Evolutionary conservation across 805 yeast genomes (phyloP), one percentile per base, ranked within the genome.

Genomic region (Spathaspora sp.): DNA sequence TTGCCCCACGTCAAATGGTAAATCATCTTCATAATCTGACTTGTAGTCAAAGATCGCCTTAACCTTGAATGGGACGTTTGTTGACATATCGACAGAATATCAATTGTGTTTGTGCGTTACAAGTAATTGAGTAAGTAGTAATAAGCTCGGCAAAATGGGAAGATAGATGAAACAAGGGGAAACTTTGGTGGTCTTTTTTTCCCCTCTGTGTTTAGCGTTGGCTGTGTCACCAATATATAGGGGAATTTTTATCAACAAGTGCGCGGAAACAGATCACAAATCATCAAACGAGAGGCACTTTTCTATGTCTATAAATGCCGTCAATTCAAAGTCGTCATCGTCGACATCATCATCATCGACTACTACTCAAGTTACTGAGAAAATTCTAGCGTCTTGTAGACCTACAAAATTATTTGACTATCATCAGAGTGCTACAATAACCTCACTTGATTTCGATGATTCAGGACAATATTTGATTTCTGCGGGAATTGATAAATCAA

Each of bases 401-500:
- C 74, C 75, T 48, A 69, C 72, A 23, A 86, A 86, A 61, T 66
- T 76, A 18, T 79, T 85, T 57, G 65, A 75, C 52, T 67, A 78
- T 49, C 82, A 80, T 47, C 74, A 76, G 44, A 74, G 73, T 5
- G 78, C 85, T 1, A 80, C 83, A 11, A 78, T 87, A 5, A 86
- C 93, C 9, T 79, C 89, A 10, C 66, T 87, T 39, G 91, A 86
- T 60, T 93, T 83, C 62, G 96, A 91, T 64, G 94, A 87, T 58
- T 75, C 87, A 8, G 98, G 98, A 4, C 86, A 85, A 56, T 86
- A 75, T 64, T 73, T 89, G 32, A 68, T 94, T 32, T 79, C 96
- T 1, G 75, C 94, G 0, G 90, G 96, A 3, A 82, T 84, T 6
- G 96, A 89, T 68, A 93, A 89, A 62, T 76, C 87, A 23, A 83